Evolutionary conservation across 1,139 yeast genomes (phyloP).

Genomic region (Hansenula sp.): DNA sequence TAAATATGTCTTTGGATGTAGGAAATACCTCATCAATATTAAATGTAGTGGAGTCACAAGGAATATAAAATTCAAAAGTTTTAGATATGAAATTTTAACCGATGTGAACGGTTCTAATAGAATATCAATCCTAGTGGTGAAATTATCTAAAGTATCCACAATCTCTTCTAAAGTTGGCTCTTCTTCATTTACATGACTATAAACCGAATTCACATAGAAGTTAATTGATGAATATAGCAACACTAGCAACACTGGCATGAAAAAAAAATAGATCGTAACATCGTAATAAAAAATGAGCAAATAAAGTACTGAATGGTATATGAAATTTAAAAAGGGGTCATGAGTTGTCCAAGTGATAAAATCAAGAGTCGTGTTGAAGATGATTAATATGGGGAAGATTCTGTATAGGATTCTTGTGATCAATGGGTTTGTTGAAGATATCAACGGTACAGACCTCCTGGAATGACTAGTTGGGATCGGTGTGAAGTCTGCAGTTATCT

Average conservation of each 20-base stretch:
- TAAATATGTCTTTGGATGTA: slow-evolving; percentile 35
- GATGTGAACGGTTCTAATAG: slow-evolving; percentile 19
- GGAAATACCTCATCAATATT: slow-evolving; percentile 31
- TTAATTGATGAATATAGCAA: slow-evolving; percentile 10
- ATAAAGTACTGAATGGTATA: slow-evolving; percentile 11
- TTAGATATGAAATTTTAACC: slow-evolving; percentile 18
- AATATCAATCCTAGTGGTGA: slow-evolving; percentile 43
- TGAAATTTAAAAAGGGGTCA: slow-evolving; percentile 12
- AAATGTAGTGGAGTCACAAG: slow-evolving; percentile 48
- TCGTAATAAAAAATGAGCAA: slow-evolving; percentile 12
- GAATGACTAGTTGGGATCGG: slow-evolving; percentile 3
- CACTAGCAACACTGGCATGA: slow-evolving; percentile 5
- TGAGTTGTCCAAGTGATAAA: slow-evolving; percentile 16
- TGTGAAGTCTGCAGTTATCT: slow-evolving; percentile 4
- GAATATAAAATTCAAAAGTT: slow-evolving; percentile 28
- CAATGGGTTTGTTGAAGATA: slow-evolving; percentile 39
- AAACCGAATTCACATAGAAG: slow-evolving; percentile 18
- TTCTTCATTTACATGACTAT: slow-evolving; percentile 11
- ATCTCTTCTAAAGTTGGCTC: slow-evolving; percentile 56
- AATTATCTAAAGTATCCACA: slow-evolving; percentile 45
- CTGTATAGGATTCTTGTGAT: slow-evolving; percentile 43
- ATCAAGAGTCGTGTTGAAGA: slow-evolving; percentile 25
- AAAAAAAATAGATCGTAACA: slow-evolving; percentile 2
- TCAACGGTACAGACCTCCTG: slow-evolving; percentile 8
- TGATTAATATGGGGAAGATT: slow-evolving; percentile 42